Evolutionary conservation across 768 basidiomycete genomes (phyloP), one percentile per base, ranked within the genome.

Genomic region (Hemileccinum rubropunctum): DNA sequence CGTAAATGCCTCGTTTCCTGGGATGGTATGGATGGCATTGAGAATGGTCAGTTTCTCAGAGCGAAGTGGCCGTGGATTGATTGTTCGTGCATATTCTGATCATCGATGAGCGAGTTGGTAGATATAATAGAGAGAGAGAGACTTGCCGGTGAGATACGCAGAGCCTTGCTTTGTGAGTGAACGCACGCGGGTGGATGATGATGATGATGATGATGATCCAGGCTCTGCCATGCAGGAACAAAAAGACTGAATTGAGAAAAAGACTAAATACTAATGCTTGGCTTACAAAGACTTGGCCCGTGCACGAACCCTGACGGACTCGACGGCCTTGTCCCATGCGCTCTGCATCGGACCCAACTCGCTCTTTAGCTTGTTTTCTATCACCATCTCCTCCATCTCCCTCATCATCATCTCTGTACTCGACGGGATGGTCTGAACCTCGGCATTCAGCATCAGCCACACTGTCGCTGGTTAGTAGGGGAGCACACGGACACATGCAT

Each of bases 301-400:
- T 54, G 64, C 57, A 45, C 66, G 66, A 17, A 6, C 20, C 39
- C 32, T 13, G 23, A 17, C 9, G 56, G 42, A 49, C 37, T 49
- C 36, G 20, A 79, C 56, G 0, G 76, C 78, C 1, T 57, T 67
- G 46, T 81, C 74, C 79, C 81, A 83, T 10, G 73, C 76, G 33
- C 65, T 76, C 58, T 69, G 68, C 46, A 86, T 69, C n/a, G 83
- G 84, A 13, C 81, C 83, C 1, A 61, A 67, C 35, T 78, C 77
- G 45, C 70, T 74, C 66, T 75, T 80, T 35, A 90, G 66, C 57
- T 77, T 79, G 28, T 71, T 71, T 67, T 88, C 88, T 3, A 89
- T 74, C 41, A 87, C 67, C 59, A 88, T 73, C 35, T 80, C 73
- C 63, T 84, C 79, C 75, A 90, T 83, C 66, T 86, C 85, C 14